Conservation (phyloP, 2,329 filamentous ascomycete species). For the Fusarium solani-melongenae region DNA sequence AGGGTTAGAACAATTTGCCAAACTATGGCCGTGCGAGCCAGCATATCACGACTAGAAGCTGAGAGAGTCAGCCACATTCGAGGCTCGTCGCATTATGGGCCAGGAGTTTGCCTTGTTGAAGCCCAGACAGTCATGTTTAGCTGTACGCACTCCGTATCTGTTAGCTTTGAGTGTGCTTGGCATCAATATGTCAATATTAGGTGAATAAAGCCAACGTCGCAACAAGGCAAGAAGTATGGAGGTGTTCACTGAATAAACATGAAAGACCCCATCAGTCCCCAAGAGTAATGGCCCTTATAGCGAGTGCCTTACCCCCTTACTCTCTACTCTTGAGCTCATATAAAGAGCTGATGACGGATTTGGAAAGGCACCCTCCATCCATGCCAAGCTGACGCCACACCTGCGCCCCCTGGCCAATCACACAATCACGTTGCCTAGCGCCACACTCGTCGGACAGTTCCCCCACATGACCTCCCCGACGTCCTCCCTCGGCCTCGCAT, state of each 20-base stretch:
- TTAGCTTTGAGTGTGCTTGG: background rate
- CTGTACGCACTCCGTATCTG: background rate
- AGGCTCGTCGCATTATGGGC: background rate
- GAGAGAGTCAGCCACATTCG: background rate
- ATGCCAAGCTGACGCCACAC: conserved; percentile 34
- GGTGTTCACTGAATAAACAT: background rate
- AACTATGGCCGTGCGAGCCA: background rate
- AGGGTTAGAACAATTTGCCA: background rate
- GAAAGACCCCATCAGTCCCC: background rate
- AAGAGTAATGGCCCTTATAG: background rate
- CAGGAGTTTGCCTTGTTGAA: background rate
- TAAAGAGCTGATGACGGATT: background rate
- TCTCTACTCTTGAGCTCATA: background rate
- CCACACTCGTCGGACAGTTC: conserved; percentile 25
- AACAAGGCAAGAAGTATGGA: background rate
- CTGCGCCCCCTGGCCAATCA: conserved; percentile 34
- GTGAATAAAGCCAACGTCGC: background rate
- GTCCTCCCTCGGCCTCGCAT: conserved; percentile 32
- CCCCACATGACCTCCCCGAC: conserved; percentile 40
- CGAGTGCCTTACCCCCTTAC: background rate
- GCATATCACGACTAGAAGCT: background rate
- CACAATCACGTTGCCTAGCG: conserved; percentile 25
- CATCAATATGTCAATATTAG: background rate
- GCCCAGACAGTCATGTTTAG: background rate
- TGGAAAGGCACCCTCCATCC: background rate